phyloP scores from a whole-genome alignment of 2,329 filamentous ascomycete species.

The Botrytis fragariae region DNA sequence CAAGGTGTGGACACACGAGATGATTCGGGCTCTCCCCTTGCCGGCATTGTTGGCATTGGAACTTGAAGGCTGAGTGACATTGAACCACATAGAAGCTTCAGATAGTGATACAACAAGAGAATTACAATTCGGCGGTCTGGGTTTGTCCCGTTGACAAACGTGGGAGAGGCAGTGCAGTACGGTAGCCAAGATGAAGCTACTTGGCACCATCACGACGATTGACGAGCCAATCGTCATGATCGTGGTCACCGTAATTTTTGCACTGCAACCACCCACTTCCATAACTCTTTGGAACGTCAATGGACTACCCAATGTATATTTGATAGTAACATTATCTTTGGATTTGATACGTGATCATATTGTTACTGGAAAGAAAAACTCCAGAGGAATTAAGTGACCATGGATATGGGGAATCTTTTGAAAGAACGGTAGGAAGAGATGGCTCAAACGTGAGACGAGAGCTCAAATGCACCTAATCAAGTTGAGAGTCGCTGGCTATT shows the following conservation, averaged over 20 bases:
- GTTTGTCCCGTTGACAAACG: background rate
- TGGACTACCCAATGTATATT: background rate
- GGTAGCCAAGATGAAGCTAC: background rate
- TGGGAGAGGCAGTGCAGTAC: background rate
- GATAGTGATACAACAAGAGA: background rate
- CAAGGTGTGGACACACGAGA: background rate
- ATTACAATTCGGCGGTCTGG: background rate
- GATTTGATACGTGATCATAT: background rate
- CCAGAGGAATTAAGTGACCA: background rate
- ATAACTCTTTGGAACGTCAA: too few relatives aligned
- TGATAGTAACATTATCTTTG: background rate
- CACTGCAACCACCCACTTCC: background rate
- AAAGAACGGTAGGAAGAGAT: background rate
- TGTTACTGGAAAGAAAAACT: too few relatives aligned
- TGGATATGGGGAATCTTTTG: background rate
- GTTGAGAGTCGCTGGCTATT: background rate
- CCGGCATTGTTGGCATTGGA: background rate
- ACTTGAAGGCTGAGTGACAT: background rate
- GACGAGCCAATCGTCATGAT: background rate
- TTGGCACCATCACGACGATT: background rate
- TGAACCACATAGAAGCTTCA: background rate
- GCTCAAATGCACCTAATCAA: background rate
- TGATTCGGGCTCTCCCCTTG: background rate
- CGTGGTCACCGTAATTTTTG: background rate
- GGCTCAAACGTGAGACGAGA: background rate